phyloP scores from a whole-genome alignment of 148 eudicot genomes.

The Vaccinium darrowii region DNA sequence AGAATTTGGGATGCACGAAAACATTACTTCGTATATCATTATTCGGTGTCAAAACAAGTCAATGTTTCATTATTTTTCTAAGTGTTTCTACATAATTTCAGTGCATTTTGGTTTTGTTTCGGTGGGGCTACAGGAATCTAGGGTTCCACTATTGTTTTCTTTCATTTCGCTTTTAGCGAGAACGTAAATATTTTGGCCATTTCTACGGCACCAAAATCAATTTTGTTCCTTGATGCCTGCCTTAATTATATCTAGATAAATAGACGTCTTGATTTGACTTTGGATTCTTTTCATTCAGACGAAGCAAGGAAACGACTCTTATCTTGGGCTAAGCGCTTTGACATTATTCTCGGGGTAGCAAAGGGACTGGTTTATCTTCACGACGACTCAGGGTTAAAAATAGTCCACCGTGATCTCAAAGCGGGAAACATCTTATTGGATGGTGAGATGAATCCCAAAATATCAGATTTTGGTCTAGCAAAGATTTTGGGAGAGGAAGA shows the following conservation, averaged over 20 bases:
- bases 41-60: not conserved
- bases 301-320: slow-evolving; percentile 21
- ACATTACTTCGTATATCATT: not conserved
- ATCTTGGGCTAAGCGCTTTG: slow-evolving; percentile 19
- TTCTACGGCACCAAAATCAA: not conserved
- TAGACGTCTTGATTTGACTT: not conserved
- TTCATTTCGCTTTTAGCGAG: not conserved
- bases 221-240: not conserved
- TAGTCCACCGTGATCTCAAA: slow-evolving; percentile 30
- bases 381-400: slow-evolving; percentile 23
- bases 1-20: not conserved
- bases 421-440: slow-evolving; percentile 27
- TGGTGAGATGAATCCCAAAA: slow-evolving; percentile 28
- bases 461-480: slow-evolving; percentile 30
- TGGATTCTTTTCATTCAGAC: not conserved
- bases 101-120: not conserved
- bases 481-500: slow-evolving; percentile 19
- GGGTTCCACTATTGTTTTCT: not conserved
- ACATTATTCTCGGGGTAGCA: slow-evolving; percentile 25
- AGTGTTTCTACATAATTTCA: not conserved
- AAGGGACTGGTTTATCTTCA: slow-evolving; percentile 28
- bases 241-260: not conserved
- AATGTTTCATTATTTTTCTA: not conserved
- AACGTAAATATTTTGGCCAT: not conserved
- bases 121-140: not conserved